These are phyloP conservation scores for Perkinsus olseni DNA, from an alignment of 169 alveolate species.

Conservation along the genomic window DNA sequence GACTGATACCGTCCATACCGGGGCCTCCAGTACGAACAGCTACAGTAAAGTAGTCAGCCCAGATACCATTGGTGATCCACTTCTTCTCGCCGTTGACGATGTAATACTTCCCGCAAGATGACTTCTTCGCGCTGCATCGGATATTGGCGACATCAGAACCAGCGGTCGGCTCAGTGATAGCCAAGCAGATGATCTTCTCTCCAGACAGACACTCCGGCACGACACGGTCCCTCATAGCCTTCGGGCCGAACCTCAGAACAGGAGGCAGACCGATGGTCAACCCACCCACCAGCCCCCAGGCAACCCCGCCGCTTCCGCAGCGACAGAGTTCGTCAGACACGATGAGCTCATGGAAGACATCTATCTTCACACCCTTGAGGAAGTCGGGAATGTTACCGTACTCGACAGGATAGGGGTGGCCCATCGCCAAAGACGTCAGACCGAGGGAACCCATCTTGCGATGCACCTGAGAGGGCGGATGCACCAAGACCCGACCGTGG, in stretches of 20 bases:
- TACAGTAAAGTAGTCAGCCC: constrained; percentile 32
- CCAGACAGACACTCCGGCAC: constrained; percentile 14
- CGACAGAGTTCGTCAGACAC: constrained; percentile 34
- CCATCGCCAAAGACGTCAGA: background rate
- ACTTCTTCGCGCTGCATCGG: constrained; percentile 19
- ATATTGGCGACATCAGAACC: constrained; percentile 30
- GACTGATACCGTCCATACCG: constrained; percentile 30
- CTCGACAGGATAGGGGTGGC: background rate
- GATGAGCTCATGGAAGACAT: constrained; percentile 35
- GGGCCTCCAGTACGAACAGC: constrained; percentile 38
- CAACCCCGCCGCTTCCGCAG: constrained; percentile 16
- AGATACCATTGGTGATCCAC: constrained; percentile 40
- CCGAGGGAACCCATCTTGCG: background rate
- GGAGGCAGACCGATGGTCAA: constrained; percentile 35
- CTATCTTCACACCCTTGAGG: constrained; percentile 7
- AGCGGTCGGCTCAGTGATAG: constrained; percentile 29
- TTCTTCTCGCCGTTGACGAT: constrained; percentile 35
- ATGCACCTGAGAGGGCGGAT: background rate
- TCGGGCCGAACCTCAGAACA: constrained; percentile 22
- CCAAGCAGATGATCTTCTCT: constrained; percentile 27
- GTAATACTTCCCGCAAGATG: constrained; percentile 22
- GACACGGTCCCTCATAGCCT: constrained; percentile 7
- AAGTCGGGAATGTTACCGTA: background rate
- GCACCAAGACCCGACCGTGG: background rate
- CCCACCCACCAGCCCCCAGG: constrained; percentile 37